Conservation (phyloP, 2,329 filamentous ascomycete species). For the Apiospora malaysiana region DNA sequence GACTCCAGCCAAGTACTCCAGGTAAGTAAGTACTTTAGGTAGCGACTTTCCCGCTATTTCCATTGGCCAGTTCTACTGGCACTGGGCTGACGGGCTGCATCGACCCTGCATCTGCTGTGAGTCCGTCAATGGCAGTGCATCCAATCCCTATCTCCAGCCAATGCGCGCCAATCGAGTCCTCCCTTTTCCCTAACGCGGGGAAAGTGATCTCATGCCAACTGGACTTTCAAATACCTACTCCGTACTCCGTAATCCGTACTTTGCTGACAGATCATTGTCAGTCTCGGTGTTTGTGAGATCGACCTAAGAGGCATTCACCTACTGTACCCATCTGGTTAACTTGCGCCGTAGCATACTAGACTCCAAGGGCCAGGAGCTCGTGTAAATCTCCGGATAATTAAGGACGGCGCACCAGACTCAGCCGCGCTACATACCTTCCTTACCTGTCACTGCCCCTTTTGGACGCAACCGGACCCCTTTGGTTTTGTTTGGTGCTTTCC, state of each 20-base stretch:
- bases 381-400: neutral
- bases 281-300: neutral
- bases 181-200: neutral
- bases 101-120: neutral
- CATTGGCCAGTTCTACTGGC: neutral
- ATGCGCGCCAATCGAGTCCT: neutral
- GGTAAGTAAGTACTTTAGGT: no score
- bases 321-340: neutral
- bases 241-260: neutral
- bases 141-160: neutral
- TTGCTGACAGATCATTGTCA: constrained; percentile 3
- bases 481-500: neutral
- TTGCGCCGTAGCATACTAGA: neutral
- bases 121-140: neutral
- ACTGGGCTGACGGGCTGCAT: neutral
- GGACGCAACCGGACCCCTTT: neutral
- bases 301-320: neutral
- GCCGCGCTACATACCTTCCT: neutral
- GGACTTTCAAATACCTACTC: no score
- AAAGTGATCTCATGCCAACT: constrained; percentile 6
- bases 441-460: constrained; percentile 1
- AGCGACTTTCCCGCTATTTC: neutral
- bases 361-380: neutral
- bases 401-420: neutral
- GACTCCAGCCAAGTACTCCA: no score